Evolutionary conservation across 306 rosid species (phyloP), one percentile per base, ranked within the genome.

Genomic region (Hippophae tibetana): DNA sequence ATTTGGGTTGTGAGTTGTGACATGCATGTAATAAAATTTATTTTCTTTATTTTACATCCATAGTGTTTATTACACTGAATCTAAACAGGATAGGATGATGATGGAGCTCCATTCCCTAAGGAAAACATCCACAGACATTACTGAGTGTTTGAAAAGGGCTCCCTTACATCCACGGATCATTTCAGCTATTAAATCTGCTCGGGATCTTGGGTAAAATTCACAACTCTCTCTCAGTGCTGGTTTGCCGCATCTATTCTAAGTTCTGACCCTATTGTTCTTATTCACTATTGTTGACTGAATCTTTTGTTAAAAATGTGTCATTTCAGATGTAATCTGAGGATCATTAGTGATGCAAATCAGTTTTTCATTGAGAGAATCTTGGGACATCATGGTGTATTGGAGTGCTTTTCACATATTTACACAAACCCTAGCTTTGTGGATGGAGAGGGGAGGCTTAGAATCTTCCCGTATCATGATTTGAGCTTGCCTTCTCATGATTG

Each of bases 321-420:
- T 72, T 80, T 60, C 71, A 82, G 95, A 57, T 90, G 94, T 66
- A 90, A 90, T 9, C 76, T 84, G 70, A 71, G 74, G 81, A 77
- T 90, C 31, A 63, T 90, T 43, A 90, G 97, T 7, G 95, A 90
- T 50, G 90, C 97, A 0, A 90, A 90, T 62, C 23, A 14, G 77
- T 84, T 82, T 44, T 86, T 6, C 65, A 82, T 86, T 64, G 61
- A 84, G 66, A 74, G 78, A 13, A 86, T 90, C 67, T 68, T 90
- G 65, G 75, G 86, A 64, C 85, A 76, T 58, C 85, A 84, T 68
- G 80, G 72, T 23, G 6, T 86, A 18, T 81, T 69, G 41, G 85
- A 70, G 5, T 86, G 90, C 73, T 86, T 90, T 76, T 80, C 95
- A 0, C 60, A 71, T 23, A 73, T 90, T 13, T 5, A 57, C 67